phyloP scores from a whole-genome alignment of 176 grass and related monocot species.

The bread wheat (Triticum aestivum) region IWGSC_CS_RefSeq_v2.1 NC_057807.1:659572908-659573407 shows the following conservation, averaged over 20 bases:
- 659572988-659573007: slow-evolving; percentile 83
- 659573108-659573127: background rate
- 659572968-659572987: slow-evolving; percentile 76
- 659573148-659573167: background rate
- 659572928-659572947: slow-evolving; percentile 84
- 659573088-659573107: background rate
- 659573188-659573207: slow-evolving; percentile 80
- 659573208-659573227: slow-evolving; percentile 68
- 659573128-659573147: too few relatives aligned
- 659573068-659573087: background rate
- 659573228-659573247: slow-evolving; percentile 79
- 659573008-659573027: slow-evolving; percentile 82
- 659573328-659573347: slow-evolving; percentile 26
- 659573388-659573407: background rate
- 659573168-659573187: slow-evolving; percentile 86
- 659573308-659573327: slow-evolving; percentile 66
- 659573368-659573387: slow-evolving; percentile 49
- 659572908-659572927: slow-evolving; percentile 89
- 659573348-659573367: slow-evolving; percentile 37
- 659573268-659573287: slow-evolving; percentile 69
- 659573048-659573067: background rate
- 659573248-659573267: slow-evolving; percentile 92
- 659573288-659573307: slow-evolving; percentile 83
- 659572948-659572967: slow-evolving; percentile 76
- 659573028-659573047: slow-evolving; percentile 68